Evolutionary conservation across 805 yeast species (phyloP).

Genomic region (Candida xiaguanensis): DNA sequence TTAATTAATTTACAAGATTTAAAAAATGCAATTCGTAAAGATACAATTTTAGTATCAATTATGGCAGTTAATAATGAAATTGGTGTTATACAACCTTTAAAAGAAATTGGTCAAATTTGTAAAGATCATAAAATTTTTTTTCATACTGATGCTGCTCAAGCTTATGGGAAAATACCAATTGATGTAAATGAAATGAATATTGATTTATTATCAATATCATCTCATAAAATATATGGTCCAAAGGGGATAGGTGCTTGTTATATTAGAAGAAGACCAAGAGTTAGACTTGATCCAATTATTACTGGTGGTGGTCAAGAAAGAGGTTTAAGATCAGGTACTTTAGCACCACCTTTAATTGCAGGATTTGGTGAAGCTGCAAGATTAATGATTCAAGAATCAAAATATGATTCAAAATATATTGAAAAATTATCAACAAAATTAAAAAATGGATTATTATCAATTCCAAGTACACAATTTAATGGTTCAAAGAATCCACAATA

Average conservation of each 20-base stretch:
- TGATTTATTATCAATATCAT: conserved; percentile 88
- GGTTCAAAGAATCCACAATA: conserved; percentile 60
- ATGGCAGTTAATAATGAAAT: conserved; percentile 99
- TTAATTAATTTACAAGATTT: conserved; percentile 73
- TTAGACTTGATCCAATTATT: conserved; percentile 89
- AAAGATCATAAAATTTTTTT: conserved; percentile 85
- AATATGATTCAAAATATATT: conserved; percentile 70
- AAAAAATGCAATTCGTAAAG: conserved; percentile 81
- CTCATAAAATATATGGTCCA: conserved; percentile 97
- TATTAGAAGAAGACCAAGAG: conserved; percentile 97
- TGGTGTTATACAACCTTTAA: conserved; percentile 94
- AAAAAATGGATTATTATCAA: conserved; percentile 64
- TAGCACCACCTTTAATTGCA: conserved; percentile 92
- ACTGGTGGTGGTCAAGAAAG: conserved; percentile 99
- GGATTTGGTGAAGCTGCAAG: conserved; percentile 98
- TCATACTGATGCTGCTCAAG: conserved; percentile 98
- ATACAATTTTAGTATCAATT: conserved; percentile 83
- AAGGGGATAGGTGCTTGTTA: conserved; percentile 95
- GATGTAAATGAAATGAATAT: conserved; percentile 93
- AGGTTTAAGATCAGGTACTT: conserved; percentile 94
- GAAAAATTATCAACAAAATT: conserved; percentile 67
- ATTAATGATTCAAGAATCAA: conserved; percentile 69
- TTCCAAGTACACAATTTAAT: conserved; percentile 86
- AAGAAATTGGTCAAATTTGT: conserved; percentile 88
- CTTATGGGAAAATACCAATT: conserved; percentile 87